These are phyloP conservation scores for Coffea humblotiana DNA, from an alignment of 305 asterid genomes.

Conservation along the genomic window DNA sequence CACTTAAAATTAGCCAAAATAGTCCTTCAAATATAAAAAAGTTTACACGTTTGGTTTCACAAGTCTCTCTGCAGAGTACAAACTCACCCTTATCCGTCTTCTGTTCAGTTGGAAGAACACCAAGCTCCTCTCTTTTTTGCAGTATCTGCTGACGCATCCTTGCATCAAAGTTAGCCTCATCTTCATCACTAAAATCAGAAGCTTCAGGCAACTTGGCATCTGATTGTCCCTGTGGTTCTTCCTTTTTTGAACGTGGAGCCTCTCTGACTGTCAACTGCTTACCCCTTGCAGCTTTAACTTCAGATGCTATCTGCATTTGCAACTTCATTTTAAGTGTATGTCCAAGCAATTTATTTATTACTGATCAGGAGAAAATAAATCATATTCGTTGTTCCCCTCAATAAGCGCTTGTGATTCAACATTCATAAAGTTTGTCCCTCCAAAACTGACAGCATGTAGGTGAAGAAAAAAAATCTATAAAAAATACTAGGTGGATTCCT, in stretches of 20 bases:
- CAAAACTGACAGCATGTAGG: background rate
- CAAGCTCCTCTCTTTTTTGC: conserved; percentile 68
- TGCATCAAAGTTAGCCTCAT: conserved; percentile 75
- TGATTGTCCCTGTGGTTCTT: conserved; percentile 46
- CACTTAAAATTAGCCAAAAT: no score
- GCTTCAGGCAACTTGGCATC: conserved; percentile 45
- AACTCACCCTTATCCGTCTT: conserved; percentile 53
- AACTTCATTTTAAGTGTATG: conserved; percentile 27
- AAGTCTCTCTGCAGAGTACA: background rate
- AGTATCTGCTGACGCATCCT: conserved; percentile 93
- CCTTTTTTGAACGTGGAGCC: conserved; percentile 75
- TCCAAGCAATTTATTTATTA: conserved; percentile 8
- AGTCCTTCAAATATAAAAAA: no score
- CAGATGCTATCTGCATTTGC: conserved; percentile 60
- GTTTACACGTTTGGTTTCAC: no score
- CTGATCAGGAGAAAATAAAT: background rate
- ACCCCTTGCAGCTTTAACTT: conserved; percentile 54
- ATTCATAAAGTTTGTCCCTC: background rate
- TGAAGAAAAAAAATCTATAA: background rate
- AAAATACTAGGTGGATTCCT: background rate
- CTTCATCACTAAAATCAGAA: conserved; percentile 67
- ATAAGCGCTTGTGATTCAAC: background rate
- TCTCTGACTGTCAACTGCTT: conserved; percentile 72
- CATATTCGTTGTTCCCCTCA: background rate
- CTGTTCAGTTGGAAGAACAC: conserved; percentile 53